Percentiles rank a stretch among this genome's conserved stretches.
phyloP scores from a whole-genome alignment of 1,139 yeast genomes.

The Zygotorulaspora mrakii region DNA sequence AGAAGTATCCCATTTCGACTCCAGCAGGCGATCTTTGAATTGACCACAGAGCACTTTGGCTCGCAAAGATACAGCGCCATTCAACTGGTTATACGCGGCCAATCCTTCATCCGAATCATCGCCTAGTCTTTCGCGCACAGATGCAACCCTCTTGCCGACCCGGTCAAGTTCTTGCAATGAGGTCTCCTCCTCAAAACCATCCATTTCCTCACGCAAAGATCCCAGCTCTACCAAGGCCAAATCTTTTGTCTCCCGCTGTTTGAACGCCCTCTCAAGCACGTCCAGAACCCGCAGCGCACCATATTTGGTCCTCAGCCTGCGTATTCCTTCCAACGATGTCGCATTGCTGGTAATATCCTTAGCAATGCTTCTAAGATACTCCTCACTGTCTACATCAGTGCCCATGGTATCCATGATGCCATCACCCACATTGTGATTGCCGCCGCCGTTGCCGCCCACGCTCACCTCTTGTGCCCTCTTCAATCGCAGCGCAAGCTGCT shows the following conservation, averaged over 20 bases:
- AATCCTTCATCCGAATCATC: too few species aligned
- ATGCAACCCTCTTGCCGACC: not conserved
- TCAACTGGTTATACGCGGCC: constrained; percentile 9
- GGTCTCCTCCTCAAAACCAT: constrained; percentile 17
- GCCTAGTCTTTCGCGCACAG: not conserved
- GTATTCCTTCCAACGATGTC: constrained; percentile 19
- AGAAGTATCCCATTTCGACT: constrained; percentile 32
- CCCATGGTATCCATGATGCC: too few species aligned
- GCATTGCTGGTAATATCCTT: constrained; percentile 17
- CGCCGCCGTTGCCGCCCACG: not conserved
- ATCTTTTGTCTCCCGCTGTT: constrained; percentile 17
- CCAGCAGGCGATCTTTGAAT: constrained; percentile 19
- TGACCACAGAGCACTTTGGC: constrained; percentile 6
- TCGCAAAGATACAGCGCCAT: constrained; percentile 8
- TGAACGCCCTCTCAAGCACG: constrained; percentile 19
- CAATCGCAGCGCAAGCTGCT: constrained; percentile 29
- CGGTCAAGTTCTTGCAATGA: not conserved
- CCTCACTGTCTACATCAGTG: too few species aligned
- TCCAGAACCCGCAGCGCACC: constrained; percentile 35
- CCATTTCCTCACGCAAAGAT: constrained; percentile 23
- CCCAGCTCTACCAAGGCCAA: constrained; percentile 22
- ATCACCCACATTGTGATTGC: too few species aligned
- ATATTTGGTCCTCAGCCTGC: constrained; percentile 28
- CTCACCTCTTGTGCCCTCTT: constrained; percentile 18
- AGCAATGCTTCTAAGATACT: constrained; percentile 15